A percentile compares a stretch with the other conserved stretches of the same genome.
phyloP scores from a whole-genome alignment of 805 yeast genomes.

The Debaryomyces prosopidis region DNA sequence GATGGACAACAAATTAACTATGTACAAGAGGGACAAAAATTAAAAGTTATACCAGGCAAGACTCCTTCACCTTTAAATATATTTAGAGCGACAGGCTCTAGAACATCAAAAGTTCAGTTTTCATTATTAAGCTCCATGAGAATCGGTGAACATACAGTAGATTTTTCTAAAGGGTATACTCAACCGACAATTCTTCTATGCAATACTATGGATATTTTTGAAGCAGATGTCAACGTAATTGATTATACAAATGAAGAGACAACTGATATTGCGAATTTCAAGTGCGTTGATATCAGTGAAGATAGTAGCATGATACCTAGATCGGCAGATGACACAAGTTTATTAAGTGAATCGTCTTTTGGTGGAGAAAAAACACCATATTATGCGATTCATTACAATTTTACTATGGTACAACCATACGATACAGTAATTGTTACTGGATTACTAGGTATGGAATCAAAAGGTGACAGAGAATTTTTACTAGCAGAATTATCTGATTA shows the following conservation, averaged over 20 bases:
- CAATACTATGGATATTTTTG: conserved; percentile 8
- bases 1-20: conserved; percentile 18
- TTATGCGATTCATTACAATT: conserved; percentile 44
- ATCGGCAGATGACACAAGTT: conserved; percentile 36
- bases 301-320: conserved; percentile 50
- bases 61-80: neutral
- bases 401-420: conserved; percentile 40
- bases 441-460: conserved; percentile 9
- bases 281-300: conserved; percentile 47
- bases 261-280: conserved; percentile 31
- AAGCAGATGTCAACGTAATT: conserved; percentile 11
- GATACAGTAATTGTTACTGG: conserved; percentile 54
- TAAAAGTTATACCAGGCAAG: conserved; percentile 1
- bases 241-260: conserved; percentile 43
- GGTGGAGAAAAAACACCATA: conserved; percentile 54
- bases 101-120: conserved; percentile 7
- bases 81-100: conserved; percentile 5
- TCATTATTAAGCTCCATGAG: conserved; percentile 20
- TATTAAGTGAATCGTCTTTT: conserved; percentile 53
- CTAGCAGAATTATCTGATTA: conserved; percentile 35
- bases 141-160: conserved; percentile 7
- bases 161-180: conserved; percentile 4
- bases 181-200: conserved; percentile 22
- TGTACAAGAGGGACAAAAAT: conserved; percentile 4
- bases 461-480: conserved; percentile 28